Evolutionary conservation across 352 stramenopile genomes (phyloP), one percentile per base, ranked within the genome.

Genomic region (Phytophthora fragariaefolia): DNA sequence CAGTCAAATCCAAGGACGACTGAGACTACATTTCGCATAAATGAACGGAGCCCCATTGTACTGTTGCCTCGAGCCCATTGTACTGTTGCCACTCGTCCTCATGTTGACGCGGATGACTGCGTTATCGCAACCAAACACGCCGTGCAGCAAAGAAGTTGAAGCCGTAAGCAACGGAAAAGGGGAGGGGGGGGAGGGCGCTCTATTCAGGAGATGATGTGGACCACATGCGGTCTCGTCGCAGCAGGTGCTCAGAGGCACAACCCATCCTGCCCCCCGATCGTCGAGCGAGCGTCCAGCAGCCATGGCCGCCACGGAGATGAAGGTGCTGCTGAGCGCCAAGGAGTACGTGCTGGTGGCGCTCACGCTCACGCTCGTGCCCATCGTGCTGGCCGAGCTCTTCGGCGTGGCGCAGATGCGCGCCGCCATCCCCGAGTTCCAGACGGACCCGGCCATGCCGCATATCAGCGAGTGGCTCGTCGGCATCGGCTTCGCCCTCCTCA

Each of bases 301-400:
- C 32, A 79, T 79, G 71, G 71, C 66, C 50, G 71, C 66, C 36
- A 76, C 69, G 27, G 46, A 66, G 67, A 79, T 74, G 67, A 76
- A 76, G 63, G 50, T 74, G 58, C 46, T 62, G 43, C 55, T 79
- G 43, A 67, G 58, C 58, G 58, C 57, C 53, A 74, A 79, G 63
- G 71, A 79, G 63, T 72, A 74, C 58, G 66, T 73, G 32, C 69
- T 79, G 50, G 17, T 76, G 13, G 66, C 58, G 38, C 52, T 79
- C 20, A 76, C 63, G 46, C 36, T 71, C 48, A 48, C 47, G 42
- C 67, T 79, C 18, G 58, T 76, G 38, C 71, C 71, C 32, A 65
- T 73, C 46, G 68, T 72, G 45, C 60, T 73, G 36, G 66, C 63
- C 45, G 63, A 76, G 67, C 48, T 76, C 30, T 74, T 76, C 42